Conservation (phyloP, 176 grass and related monocot species). For the Hsuehochloa calcarea region DNA sequence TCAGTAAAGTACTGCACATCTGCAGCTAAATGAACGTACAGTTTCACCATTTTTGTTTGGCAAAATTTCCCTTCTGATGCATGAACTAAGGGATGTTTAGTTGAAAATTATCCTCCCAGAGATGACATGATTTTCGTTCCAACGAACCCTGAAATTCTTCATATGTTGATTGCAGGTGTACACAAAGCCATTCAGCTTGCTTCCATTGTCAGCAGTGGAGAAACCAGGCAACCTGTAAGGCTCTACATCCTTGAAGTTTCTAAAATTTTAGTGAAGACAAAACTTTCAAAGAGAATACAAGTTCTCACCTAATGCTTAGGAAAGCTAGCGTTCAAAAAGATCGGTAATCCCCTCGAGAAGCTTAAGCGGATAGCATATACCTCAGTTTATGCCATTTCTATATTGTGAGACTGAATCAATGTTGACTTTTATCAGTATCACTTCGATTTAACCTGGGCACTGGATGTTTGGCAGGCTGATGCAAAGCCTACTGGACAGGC, state of each 20-base stretch:
- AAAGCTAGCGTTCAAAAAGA: background rate
- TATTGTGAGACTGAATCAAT: background rate
- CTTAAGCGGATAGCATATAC: background rate
- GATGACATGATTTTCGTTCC: background rate
- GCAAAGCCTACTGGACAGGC: constrained; percentile 79
- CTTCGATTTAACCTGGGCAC: background rate
- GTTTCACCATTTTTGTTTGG: background rate
- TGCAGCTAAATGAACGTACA: background rate
- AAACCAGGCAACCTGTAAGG: constrained; percentile 85
- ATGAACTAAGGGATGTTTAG: background rate
- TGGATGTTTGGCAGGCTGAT: constrained; percentile 52
- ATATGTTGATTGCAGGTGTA: constrained; percentile 52
- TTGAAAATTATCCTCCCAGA: background rate
- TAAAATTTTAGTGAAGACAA: background rate
- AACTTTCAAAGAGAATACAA: background rate
- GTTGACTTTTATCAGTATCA: background rate
- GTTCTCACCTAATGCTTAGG: background rate
- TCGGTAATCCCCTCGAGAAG: background rate
- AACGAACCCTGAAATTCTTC: background rate
- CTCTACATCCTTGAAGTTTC: background rate
- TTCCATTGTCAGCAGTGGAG: constrained; percentile 86
- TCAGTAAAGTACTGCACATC: background rate
- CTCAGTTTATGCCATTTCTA: background rate
- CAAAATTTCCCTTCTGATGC: background rate
- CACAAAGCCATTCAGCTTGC: constrained; percentile 81